Percentiles rank a stretch among this genome's conserved stretches.
These are phyloP conservation scores for Fusarium zealandicum DNA, from an alignment of 2,329 filamentous ascomycete genomes.

Conservation along the genomic window DNA sequence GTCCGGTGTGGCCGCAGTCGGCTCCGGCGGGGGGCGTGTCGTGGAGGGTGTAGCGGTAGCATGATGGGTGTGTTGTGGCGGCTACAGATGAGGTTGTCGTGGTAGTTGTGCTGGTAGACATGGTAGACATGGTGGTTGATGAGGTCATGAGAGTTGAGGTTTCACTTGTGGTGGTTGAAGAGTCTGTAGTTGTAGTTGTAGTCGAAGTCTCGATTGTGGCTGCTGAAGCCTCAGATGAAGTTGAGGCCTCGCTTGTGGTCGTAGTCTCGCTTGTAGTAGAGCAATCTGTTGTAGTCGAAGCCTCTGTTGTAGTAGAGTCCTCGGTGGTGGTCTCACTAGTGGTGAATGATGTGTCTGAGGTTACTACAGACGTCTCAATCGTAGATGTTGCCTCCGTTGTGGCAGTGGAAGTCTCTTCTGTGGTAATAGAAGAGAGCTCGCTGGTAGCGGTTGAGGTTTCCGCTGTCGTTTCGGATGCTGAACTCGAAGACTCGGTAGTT, in stretches of 20 bases:
- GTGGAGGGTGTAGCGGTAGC: conserved; percentile 26
- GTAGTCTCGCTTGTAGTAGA: neutral
- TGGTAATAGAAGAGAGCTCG: neutral
- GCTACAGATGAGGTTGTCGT: conserved; percentile 3
- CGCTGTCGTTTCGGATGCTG: neutral
- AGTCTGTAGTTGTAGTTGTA: neutral
- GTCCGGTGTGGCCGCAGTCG: conserved; percentile 18
- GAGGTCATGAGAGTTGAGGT: neutral
- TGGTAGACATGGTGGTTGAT: neutral
- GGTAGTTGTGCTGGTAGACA: neutral
- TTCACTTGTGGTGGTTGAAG: conserved; percentile 4
- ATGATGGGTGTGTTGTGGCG: conserved; percentile 12
- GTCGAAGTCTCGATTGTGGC: neutral
- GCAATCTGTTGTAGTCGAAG: neutral
- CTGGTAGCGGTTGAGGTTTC: neutral
- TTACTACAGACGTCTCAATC: neutral
- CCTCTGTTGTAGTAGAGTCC: neutral
- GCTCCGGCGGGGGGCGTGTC: conserved; percentile 6
- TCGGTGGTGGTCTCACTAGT: neutral
- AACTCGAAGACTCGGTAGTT: neutral
- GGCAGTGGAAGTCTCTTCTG: neutral
- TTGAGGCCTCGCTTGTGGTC: neutral
- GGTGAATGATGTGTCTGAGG: neutral
- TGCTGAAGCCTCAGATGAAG: neutral
- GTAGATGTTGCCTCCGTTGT: too few species aligned